Percentiles rank a stretch among this genome's conserved stretches.
Conservation (phyloP, 768 basidiomycete genomes). For the Mycena metata region DNA sequence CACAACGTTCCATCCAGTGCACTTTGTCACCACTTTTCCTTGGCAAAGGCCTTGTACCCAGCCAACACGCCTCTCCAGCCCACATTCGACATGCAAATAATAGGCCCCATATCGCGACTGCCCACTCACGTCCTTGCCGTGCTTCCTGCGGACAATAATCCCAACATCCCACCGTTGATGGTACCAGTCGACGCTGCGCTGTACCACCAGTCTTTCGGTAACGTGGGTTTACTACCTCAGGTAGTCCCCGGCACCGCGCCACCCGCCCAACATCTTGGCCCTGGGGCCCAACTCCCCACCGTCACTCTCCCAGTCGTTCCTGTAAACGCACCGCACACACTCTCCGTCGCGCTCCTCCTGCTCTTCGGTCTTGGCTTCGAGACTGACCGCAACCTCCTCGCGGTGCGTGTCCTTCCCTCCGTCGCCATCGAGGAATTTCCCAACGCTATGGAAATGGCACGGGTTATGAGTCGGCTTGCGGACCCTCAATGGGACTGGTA, state of each 20-base stretch:
- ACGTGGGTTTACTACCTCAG: constrained; percentile 53
- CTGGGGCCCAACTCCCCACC: constrained; percentile 43
- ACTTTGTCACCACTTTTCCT: constrained; percentile 61
- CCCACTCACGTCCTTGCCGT: constrained; percentile 73
- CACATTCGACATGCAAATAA: constrained; percentile 58
- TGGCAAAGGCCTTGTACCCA: constrained; percentile 43
- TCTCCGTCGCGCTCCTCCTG: constrained; percentile 68
- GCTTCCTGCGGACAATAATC: constrained; percentile 46
- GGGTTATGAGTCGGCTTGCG: constrained; percentile 58
- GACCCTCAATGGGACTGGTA: constrained; percentile 55
- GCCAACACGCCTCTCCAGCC: constrained; percentile 50
- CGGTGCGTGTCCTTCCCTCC: constrained; percentile 66
- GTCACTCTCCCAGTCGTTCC: constrained; percentile 68
- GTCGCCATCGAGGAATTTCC: constrained; percentile 73
- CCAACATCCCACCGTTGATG: constrained; percentile 54
- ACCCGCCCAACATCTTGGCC: constrained; percentile 47
- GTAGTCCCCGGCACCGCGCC: constrained; percentile 49
- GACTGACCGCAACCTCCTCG: constrained; percentile 60
- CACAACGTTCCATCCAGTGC: constrained; percentile 48
- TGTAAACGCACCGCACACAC: constrained; percentile 64
- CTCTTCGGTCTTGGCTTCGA: constrained; percentile 71
- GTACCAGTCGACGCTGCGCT: constrained; percentile 66
- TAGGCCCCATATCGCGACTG: constrained; percentile 53
- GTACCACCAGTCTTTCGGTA: constrained; percentile 56
- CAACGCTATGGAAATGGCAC: constrained; percentile 69